Evolutionary conservation across 2,329 filamentous ascomycete species (phyloP), one percentile per base, ranked within the genome.

Genomic region (Fusarium sp.): DNA sequence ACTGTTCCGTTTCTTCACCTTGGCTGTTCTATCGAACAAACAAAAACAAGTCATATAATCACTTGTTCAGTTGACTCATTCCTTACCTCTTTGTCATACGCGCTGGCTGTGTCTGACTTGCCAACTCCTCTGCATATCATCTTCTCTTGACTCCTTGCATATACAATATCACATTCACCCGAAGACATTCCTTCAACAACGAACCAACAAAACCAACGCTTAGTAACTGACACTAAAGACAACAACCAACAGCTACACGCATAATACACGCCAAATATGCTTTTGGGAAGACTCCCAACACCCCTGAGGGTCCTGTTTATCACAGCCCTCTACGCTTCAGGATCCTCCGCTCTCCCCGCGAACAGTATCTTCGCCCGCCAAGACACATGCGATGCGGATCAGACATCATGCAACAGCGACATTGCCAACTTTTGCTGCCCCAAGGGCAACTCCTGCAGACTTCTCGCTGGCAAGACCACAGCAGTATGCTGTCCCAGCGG

Each of bases 351-450:
- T 56, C 80, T 87, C 28, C 80, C 81, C 51, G 74, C 80, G 36
- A 78, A 77, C 65, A 74, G 77, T 45, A 62, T 89, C 54, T 85
- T 88, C 73, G 76, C 79, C 64, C 84, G 87, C 63, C 81, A 82
- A 50, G 82, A 83, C 45, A 86, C 84, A 42, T 93, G 91, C 81
- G 82, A 86, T 44, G 85, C 87, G 41, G 75, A 80, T 57, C 87
- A 89, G 63, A 80, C 82, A 24, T 84, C 85, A 73, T 94, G 92
- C 79, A 82, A 87, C 30, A 79, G 82, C 34, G 84, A 83, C 36
- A 85, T 93, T 28, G 91, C 92, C 3, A 85, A 88, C 79, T 94
- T 95, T 79, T 94, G 92, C 84, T 95, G 93, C 78, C 82, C 87
- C 8, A 69, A 82, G 34, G 82, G 80, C 24, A 83, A 86, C 12